Conservation (phyloP, 2,329 filamentous ascomycete species). For the Pleoardoris graminearum region DNA sequence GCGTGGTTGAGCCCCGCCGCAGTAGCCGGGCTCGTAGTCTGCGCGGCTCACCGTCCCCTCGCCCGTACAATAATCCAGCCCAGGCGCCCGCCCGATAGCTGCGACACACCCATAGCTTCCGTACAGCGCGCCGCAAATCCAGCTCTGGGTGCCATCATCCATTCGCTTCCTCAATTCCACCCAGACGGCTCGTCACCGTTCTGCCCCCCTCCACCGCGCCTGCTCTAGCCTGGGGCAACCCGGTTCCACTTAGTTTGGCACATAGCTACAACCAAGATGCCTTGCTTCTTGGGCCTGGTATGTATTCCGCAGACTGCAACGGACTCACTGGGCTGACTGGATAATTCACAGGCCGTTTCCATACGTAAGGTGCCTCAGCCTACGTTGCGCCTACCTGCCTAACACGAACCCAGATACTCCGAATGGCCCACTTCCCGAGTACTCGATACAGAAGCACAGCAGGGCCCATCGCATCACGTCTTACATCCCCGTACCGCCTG, state of each 20-base stretch:
- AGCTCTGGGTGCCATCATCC: neutral
- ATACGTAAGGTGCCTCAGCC: conserved; percentile 2
- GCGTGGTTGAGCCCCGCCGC: conserved; percentile 4
- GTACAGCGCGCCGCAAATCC: neutral
- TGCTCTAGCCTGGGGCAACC: neutral
- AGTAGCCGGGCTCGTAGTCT: neutral
- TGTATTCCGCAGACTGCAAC: conserved; percentile 58
- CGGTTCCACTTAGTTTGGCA: neutral
- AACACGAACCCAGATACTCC: conserved; percentile 63
- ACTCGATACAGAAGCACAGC: conserved; percentile 93
- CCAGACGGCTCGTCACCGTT: neutral
- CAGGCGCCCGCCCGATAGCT: conserved; percentile 5
- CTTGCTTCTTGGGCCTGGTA: conserved; percentile 98
- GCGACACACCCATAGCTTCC: neutral
- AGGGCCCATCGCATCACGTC: conserved; percentile 90
- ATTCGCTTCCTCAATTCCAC: neutral
- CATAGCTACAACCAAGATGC: conserved; percentile 57
- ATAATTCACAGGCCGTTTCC: neutral
- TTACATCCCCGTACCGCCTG: conserved; percentile 93
- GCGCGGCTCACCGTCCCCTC: conserved; percentile 21
- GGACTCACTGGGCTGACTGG: neutral
- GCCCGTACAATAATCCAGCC: conserved; percentile 1
- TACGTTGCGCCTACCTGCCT: neutral
- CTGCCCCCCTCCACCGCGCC: neutral
- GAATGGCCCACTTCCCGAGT: conserved; percentile 79